Evolutionary conservation across 495 filamentous ascomycete genomes (phyloP), one percentile per base, ranked within the genome.

Genomic region (Physcia stellaris): DNA sequence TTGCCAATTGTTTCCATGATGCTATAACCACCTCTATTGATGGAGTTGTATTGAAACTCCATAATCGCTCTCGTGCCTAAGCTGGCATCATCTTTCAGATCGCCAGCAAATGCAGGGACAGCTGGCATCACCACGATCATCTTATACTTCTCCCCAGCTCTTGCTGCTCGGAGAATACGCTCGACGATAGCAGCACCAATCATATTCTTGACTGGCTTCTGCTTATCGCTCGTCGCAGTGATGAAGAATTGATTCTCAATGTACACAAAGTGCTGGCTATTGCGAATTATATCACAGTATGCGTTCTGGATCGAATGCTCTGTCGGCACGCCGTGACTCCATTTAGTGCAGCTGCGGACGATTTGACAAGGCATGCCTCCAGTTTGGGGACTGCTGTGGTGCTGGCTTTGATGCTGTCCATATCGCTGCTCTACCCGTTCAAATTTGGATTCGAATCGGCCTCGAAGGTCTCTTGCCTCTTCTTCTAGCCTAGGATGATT

Each of bases 241-340:
- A 95, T 95, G 65, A 95, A 95, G 68, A 95, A 95, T 56, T 95
- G 87, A 49, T 95, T 95, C 60, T 95, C 87, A 13, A 95, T 94
- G 58, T 94, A 95, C 26, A 95, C 58, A 48, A 83, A 94, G 55
- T 94, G 83, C 54, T 79, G 56, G 29, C 81, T 84, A 45, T 83
- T 79, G 17, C 64, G 68, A 52, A 96, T 94, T 23, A 80, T 70
- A 35, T 83, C 72, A 26, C 80, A 79, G 45, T 96, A 96, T 0
- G 88, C 87, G 51, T 93, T 85, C 15, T 75, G 73, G 48, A 96
- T 86, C 0, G 86, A 94, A 57, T 93, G 86, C 61, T 92, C 77
- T 0, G 75, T 68, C 4, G 63, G 59, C 23, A 71, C 67, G 13
- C 80, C 80, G 35, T 71, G 64, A 17, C 79, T 84, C 82, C 83